Conservation (phyloP, 371 early-diverging fungal species). For the Neoconidiobolus thromboides region DNA sequence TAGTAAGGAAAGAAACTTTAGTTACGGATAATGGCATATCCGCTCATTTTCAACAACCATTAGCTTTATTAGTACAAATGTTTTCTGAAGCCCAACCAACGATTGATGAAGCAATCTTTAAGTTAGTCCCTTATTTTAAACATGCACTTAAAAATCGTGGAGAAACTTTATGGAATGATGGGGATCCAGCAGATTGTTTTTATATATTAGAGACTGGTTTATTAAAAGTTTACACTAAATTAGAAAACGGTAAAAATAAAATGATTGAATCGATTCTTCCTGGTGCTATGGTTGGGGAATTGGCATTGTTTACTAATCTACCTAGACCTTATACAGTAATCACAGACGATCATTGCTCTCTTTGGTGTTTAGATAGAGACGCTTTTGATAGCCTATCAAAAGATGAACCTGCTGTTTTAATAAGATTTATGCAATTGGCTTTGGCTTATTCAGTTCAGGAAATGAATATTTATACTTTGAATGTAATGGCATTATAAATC, state of each 20-base stretch:
- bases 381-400: neutral
- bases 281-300: constrained; percentile 55
- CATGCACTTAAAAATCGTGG: constrained; percentile 9
- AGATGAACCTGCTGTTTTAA: neutral
- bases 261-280: constrained; percentile 47
- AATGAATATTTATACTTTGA: neutral
- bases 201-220: constrained; percentile 64
- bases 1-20: neutral
- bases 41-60: neutral
- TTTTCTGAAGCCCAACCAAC: neutral
- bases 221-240: constrained; percentile 21
- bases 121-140: neutral
- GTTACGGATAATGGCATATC: neutral
- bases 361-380: neutral
- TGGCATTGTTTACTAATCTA: constrained; percentile 31
- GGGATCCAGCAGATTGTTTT: constrained; percentile 33
- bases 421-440: neutral
- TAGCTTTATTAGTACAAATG: neutral
- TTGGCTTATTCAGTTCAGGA: neutral
- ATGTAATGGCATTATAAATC: too few species aligned
- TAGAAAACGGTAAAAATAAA: neutral
- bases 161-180: constrained; percentile 40
- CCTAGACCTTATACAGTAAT: neutral
- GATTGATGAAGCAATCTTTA: neutral
- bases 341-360: neutral